These are phyloP conservation scores for Trametes meyenii DNA, from an alignment of 768 basidiomycete species.

Conservation along the genomic window DNA sequence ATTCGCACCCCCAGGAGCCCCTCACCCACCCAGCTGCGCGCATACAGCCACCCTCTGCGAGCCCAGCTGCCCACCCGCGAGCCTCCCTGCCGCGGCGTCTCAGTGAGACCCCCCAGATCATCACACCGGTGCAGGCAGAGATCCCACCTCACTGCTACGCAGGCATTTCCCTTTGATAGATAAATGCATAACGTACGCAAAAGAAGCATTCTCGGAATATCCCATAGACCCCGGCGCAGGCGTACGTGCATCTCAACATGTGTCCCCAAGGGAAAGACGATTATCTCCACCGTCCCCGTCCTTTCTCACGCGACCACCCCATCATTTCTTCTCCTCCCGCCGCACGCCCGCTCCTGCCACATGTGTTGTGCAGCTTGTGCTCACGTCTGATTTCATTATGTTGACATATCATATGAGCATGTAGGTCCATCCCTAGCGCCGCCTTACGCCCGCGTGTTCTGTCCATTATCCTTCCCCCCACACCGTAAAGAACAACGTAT, in stretches of 20 bases:
- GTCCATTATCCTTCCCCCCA: conserved; percentile 11
- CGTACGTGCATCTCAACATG: conserved; percentile 4
- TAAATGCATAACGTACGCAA: conserved; percentile 27
- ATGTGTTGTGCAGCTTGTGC: conserved; percentile 22
- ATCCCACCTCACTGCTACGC: conserved; percentile 4
- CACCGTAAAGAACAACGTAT: conserved; percentile 10
- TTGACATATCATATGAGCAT: conserved; percentile 21
- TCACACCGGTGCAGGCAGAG: conserved; percentile 18
- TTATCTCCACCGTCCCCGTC: conserved; percentile 24
- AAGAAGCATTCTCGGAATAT: conserved; percentile 14
- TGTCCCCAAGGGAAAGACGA: conserved; percentile 19
- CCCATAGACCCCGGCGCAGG: conserved; percentile 17
- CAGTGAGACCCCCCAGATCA: conserved; percentile 6
- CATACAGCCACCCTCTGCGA: not conserved
- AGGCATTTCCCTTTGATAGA: conserved; percentile 24
- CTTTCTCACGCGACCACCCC: conserved; percentile 19
- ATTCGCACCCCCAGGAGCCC: no score
- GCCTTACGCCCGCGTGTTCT: conserved; percentile 7
- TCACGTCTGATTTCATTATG: conserved; percentile 27
- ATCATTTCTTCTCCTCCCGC: conserved; percentile 15
- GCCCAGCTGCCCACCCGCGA: conserved; percentile 3
- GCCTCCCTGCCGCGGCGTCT: conserved; percentile 1
- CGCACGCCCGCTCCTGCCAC: conserved; percentile 18
- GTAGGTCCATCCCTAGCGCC: conserved; percentile 22
- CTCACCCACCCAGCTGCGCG: no score